phyloP scores from a whole-genome alignment of 2,329 filamentous ascomycete species.

The Fusarium sp. region DNA sequence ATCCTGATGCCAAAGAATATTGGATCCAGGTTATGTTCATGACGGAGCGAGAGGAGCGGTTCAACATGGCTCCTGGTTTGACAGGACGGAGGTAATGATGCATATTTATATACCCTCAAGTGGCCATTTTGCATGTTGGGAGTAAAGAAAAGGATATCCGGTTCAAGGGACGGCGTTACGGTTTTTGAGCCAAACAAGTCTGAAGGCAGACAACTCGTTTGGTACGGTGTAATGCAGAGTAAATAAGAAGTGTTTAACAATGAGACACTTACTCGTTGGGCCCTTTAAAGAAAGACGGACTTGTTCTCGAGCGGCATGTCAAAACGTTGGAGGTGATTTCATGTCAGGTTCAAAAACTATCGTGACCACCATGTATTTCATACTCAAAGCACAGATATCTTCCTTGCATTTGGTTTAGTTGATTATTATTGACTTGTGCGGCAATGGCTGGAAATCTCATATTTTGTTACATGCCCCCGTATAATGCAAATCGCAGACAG shows the following conservation, averaged over 20 bases:
- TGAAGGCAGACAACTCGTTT: not conserved
- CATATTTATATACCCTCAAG: constrained; percentile 1
- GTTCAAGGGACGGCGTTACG: constrained; percentile 36
- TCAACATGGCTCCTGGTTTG: constrained; percentile 73
- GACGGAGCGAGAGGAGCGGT: constrained; percentile 96
- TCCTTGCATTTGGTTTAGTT: not conserved
- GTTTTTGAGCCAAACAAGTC: constrained; percentile 10
- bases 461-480: constrained; percentile 41
- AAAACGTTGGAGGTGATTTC: not conserved
- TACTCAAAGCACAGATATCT: not conserved
- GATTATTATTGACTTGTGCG: constrained; percentile 36
- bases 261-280: not conserved
- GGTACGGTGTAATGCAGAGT: not conserved
- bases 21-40: constrained; percentile 99
- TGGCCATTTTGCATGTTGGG: constrained; percentile 19
- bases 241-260: not conserved
- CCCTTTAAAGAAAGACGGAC: not conserved
- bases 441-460: constrained; percentile 38
- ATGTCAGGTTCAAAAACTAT: not conserved
- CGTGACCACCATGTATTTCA: not conserved
- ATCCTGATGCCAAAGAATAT: constrained; percentile 95
- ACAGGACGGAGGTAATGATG: constrained; percentile 59
- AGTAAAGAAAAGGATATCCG: constrained; percentile 27
- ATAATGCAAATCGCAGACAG: constrained; percentile 38
- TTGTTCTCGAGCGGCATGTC: not conserved